A percentile compares a stretch with the other conserved stretches of the same genome.
These are phyloP conservation scores for Phanerochaete carnosa DNA, from an alignment of 768 basidiomycete genomes.

Conservation along the genomic window DNA sequence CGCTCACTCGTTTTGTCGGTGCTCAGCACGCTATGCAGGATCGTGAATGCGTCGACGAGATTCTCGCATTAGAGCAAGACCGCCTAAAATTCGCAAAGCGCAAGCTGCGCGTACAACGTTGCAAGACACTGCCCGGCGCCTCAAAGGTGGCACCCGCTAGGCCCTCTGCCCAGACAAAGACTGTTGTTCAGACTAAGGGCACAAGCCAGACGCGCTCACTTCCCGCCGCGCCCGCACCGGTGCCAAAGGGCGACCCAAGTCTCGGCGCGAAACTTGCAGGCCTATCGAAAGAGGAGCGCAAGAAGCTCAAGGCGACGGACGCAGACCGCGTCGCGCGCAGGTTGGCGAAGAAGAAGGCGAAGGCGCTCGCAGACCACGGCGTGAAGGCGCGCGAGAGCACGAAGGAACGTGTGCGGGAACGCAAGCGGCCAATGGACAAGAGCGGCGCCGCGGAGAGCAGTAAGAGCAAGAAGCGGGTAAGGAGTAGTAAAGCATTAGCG, in stretches of 20 bases:
- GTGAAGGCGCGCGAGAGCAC: conserved; percentile 28
- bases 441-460: conserved; percentile 24
- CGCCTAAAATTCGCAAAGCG: conserved; percentile 93
- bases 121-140: conserved; percentile 65
- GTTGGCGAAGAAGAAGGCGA: conserved; percentile 85
- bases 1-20: not conserved
- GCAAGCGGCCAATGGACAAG: conserved; percentile 38
- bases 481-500: conserved; percentile 50
- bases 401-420: conserved; percentile 46
- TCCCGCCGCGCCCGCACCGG: conserved; percentile 15
- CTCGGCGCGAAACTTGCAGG: conserved; percentile 77
- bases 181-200: not conserved
- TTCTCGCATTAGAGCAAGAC: conserved; percentile 72
- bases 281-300: conserved; percentile 83
- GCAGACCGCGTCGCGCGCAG: conserved; percentile 79
- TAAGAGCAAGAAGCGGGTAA: conserved; percentile 40
- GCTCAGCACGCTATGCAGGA: conserved; percentile 48
- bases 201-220: not conserved
- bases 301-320: conserved; percentile 75
- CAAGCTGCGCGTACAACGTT: conserved; percentile 86
- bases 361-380: conserved; percentile 43
- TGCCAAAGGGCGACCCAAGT: conserved; percentile 78
- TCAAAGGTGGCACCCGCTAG: conserved; percentile 15
- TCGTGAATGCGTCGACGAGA: conserved; percentile 86
- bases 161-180: conserved; percentile 11